phyloP scores from a whole-genome alignment of 768 basidiomycete species.

The Dictyophora rubrovolvata region DNA sequence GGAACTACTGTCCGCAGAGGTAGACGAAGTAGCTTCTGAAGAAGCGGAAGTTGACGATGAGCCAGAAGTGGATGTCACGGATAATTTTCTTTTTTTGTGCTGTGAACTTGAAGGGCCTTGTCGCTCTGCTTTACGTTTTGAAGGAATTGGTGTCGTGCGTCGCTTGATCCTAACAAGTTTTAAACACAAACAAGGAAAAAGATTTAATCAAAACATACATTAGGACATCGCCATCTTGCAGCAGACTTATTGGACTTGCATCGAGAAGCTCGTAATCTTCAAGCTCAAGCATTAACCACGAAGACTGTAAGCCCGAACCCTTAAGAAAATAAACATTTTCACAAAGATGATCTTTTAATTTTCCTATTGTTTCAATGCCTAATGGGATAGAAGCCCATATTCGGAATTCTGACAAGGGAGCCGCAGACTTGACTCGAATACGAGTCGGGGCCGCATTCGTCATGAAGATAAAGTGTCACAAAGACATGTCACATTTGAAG shows the following conservation, averaged over 20 bases:
- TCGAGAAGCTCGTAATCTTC: slow-evolving; percentile 6
- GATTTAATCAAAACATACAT: background rate
- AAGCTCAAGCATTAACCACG: slow-evolving; percentile 1
- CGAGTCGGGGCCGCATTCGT: background rate
- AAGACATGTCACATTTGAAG: too few relatives aligned
- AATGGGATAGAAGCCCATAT: slow-evolving; percentile 1
- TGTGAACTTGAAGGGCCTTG: background rate
- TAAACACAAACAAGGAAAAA: background rate
- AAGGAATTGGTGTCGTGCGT: background rate
- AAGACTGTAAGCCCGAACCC: background rate
- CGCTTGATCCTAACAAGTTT: background rate
- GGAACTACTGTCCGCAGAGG: slow-evolving; percentile 16
- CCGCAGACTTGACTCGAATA: slow-evolving; percentile 1
- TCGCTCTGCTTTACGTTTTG: slow-evolving; percentile 2
- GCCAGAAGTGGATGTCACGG: slow-evolving; percentile 20
- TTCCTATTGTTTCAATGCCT: background rate
- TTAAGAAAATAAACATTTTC: background rate
- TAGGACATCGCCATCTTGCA: slow-evolving; percentile 2
- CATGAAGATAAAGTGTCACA: background rate
- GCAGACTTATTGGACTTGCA: background rate
- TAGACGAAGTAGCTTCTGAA: slow-evolving; percentile 11
- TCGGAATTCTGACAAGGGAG: background rate
- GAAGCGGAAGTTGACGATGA: slow-evolving; percentile 21
- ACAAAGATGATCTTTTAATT: background rate
- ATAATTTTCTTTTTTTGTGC: background rate